These are phyloP conservation scores for Rhizopogon rudus DNA, from an alignment of 768 basidiomycete genomes.

Conservation along the genomic window DNA sequence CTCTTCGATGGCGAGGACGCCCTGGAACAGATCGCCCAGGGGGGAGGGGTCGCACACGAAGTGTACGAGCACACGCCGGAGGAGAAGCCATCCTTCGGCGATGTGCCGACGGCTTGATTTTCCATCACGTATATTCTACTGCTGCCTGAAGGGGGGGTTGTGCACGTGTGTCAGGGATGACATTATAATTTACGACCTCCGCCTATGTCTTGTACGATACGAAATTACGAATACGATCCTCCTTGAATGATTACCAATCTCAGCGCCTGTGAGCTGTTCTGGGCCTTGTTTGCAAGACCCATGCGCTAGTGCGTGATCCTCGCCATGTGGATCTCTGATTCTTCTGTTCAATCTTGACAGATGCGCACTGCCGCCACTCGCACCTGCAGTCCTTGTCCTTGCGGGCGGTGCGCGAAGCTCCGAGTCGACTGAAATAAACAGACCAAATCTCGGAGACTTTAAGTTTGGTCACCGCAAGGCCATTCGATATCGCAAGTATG, in stretches of 20 bases:
- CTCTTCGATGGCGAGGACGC: conserved; percentile 71
- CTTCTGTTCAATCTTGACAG: not conserved
- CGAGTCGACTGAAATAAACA: not conserved
- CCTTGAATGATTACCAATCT: not conserved
- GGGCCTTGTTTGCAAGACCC: too few relatives aligned
- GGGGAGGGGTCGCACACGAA: conserved; percentile 15
- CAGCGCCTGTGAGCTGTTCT: not conserved
- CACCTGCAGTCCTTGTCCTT: not conserved
- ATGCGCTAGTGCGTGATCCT: too few relatives aligned
- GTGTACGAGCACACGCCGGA: conserved; percentile 9
- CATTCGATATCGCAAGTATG: not conserved
- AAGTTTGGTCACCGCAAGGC: not conserved
- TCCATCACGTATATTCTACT: not conserved
- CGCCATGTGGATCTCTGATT: not conserved
- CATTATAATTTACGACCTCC: not conserved
- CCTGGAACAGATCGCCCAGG: conserved; percentile 28
- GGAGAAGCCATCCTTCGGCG: conserved; percentile 16
- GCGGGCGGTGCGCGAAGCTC: too few relatives aligned
- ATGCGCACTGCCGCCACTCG: not conserved
- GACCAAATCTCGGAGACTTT: too few relatives aligned
- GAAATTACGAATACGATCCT: not conserved
- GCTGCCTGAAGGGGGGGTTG: not conserved
- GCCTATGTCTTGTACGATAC: not conserved
- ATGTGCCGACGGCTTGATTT: not conserved
- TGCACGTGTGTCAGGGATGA: not conserved